Conservation (phyloP, 805 yeast species). For the Saccharomycopsis sp. region DNA sequence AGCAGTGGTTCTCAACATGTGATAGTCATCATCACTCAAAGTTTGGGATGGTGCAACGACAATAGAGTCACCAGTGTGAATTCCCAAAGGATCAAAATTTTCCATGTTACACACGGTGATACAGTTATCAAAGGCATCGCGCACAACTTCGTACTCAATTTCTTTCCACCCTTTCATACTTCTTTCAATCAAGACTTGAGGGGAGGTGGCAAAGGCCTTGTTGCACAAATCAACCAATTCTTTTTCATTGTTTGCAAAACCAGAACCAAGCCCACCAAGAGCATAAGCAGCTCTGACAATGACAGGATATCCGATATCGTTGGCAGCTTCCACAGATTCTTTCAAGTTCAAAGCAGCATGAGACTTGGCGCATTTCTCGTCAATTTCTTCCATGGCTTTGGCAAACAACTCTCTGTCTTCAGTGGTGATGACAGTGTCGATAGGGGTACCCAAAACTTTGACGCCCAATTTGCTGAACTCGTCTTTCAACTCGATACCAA, state of each 20-base stretch:
- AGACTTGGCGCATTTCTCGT: conserved; percentile 92
- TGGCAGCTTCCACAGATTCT: conserved; percentile 81
- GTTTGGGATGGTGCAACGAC: conserved; percentile 99
- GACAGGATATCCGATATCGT: conserved; percentile 85
- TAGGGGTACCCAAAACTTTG: conserved; percentile 91
- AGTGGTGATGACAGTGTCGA: conserved; percentile 92
- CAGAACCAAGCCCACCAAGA: conserved; percentile 96
- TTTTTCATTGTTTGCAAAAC: conserved; percentile 83
- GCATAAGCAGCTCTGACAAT: conserved; percentile 98
- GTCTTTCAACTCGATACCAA: conserved; percentile 92
- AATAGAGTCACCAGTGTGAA: conserved; percentile 98
- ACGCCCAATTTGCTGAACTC: conserved; percentile 90
- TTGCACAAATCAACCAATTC: conserved; percentile 78
- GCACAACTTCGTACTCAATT: conserved; percentile 96
- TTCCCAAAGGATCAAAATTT: conserved; percentile 96
- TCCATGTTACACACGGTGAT: conserved; percentile 99
- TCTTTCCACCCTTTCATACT: conserved; percentile 99
- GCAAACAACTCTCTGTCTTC: conserved; percentile 98
- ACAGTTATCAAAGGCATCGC: conserved; percentile 96
- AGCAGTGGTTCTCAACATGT: conserved; percentile 96
- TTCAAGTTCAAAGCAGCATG: conserved; percentile 71
- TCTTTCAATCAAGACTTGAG: conserved; percentile 90
- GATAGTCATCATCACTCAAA: conserved; percentile 90
- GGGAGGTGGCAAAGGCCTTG: conserved; percentile 90
- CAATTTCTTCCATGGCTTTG: conserved; percentile 86